Conservation (phyloP, 768 basidiomycete species). For the Suillus luteus region DNA sequence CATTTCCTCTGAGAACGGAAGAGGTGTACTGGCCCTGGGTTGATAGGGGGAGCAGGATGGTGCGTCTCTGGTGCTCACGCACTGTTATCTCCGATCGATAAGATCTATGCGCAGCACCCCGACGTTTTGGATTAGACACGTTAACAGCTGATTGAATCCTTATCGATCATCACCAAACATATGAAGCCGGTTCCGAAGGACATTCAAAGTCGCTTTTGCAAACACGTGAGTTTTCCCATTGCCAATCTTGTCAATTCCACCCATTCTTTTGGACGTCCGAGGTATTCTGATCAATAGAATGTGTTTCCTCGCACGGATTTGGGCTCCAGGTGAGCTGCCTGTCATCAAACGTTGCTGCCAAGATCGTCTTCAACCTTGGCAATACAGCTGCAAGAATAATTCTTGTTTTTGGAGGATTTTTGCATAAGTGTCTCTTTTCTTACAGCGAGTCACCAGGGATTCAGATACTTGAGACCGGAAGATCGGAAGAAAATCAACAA, state of each 20-base stretch:
- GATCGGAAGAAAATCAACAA: too few relatives aligned
- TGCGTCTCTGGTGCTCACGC: not conserved
- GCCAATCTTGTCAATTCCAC: not conserved
- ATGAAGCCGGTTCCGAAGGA: not conserved
- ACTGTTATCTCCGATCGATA: not conserved
- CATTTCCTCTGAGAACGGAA: not conserved
- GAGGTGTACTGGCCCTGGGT: not conserved
- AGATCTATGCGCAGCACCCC: not conserved
- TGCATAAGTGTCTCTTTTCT: not conserved
- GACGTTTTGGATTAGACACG: not conserved
- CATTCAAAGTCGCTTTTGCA: not conserved
- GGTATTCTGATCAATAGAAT: not conserved
- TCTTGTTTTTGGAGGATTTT: not conserved
- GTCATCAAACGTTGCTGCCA: not conserved
- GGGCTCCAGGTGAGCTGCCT: not conserved
- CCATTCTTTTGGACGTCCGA: not conserved
- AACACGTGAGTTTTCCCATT: constrained; percentile 1
- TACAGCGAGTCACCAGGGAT: not conserved
- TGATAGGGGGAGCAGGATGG: not conserved
- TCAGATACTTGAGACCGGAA: not conserved
- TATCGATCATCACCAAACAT: not conserved
- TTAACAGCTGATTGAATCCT: not conserved
- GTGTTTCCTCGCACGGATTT: not conserved
- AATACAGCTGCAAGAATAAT: not conserved
- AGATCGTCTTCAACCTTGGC: not conserved